These are phyloP conservation scores for Penicillium decumbens DNA, from an alignment of 2,329 filamentous ascomycete genomes.

Conservation along the genomic window DNA sequence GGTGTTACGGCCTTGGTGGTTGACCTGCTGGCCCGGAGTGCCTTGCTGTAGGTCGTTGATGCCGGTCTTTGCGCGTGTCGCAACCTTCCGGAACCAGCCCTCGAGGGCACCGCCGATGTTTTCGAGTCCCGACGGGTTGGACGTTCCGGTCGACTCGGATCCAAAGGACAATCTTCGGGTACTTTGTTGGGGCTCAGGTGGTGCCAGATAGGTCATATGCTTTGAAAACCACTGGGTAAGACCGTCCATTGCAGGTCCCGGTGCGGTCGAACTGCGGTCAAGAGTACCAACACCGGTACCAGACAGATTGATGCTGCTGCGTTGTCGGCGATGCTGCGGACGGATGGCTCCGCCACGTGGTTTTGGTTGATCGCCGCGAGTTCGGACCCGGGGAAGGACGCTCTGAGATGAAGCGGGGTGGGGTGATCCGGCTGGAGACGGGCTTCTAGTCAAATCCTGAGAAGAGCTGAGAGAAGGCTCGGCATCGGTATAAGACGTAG, in stretches of 20 bases:
- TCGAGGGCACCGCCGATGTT: slow-evolving; percentile 84
- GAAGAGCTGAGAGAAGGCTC: slow-evolving; percentile 38
- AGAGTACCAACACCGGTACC: slow-evolving; percentile 87
- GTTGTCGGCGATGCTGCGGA: slow-evolving; percentile 39
- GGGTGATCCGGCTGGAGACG: slow-evolving; percentile 24
- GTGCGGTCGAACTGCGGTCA: slow-evolving; percentile 47
- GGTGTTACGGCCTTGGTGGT: slow-evolving; percentile 21
- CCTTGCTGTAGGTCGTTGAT: slow-evolving; percentile 39
- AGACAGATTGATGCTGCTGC: slow-evolving; percentile 58
- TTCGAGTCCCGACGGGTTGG: slow-evolving; percentile 55
- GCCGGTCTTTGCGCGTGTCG: slow-evolving; percentile 44
- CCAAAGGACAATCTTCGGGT: slow-evolving; percentile 35
- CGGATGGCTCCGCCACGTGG: slow-evolving; percentile 22
- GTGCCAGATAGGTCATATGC: slow-evolving; percentile 73
- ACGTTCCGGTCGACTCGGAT: slow-evolving; percentile 30
- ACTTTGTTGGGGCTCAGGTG: slow-evolving; percentile 58
- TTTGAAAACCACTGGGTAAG: slow-evolving; percentile 80
- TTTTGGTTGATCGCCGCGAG: slow-evolving; percentile 29
- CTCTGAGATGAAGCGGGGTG: slow-evolving; percentile 26
- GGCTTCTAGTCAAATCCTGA: slow-evolving; percentile 29
- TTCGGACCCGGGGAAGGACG: slow-evolving; percentile 27
- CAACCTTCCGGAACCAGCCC: slow-evolving; percentile 82
- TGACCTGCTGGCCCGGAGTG: slow-evolving; percentile 18
- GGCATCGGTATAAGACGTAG: slow-evolving; percentile 58
- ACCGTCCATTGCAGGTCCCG: slow-evolving; percentile 75